These are phyloP conservation scores for Selenicereus undatus DNA, from an alignment of 148 eudicot species.

Conservation along the genomic window DNA sequence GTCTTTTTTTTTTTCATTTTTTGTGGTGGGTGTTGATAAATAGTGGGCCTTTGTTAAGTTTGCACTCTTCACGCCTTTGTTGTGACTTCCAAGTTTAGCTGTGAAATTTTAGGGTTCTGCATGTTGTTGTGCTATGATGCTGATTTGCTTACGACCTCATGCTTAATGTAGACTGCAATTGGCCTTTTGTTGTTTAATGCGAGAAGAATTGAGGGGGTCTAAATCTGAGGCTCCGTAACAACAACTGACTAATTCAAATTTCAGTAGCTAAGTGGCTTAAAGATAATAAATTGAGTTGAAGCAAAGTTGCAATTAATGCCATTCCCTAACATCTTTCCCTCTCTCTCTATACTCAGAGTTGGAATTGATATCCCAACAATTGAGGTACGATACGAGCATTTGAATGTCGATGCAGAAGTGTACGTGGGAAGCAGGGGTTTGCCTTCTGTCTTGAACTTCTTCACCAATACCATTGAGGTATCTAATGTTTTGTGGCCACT, in stretches of 20 bases:
- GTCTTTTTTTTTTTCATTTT: not conserved
- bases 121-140: not conserved
- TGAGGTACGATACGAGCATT: constrained; percentile 62
- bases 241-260: not conserved
- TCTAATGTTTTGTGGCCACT: not conserved
- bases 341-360: constrained; percentile 35
- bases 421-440: constrained; percentile 57
- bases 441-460: constrained; percentile 51
- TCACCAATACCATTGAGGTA: constrained; percentile 35
- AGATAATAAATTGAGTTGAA: not conserved
- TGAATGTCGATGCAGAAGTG: constrained; percentile 59
- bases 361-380: constrained; percentile 64
- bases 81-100: not conserved
- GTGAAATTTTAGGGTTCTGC: not conserved
- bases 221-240: not conserved
- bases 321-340: not conserved
- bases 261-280: not conserved
- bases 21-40: not conserved
- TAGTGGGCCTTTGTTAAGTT: not conserved
- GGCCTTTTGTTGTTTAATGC: not conserved
- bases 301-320: not conserved
- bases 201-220: not conserved
- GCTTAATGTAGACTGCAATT: too few relatives aligned
- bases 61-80: not conserved
- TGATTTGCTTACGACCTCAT: not conserved